Percentiles rank a stretch among this genome's conserved stretches.
Conservation (phyloP, 345 rosid species). For the Raphanus sativus region DNA sequence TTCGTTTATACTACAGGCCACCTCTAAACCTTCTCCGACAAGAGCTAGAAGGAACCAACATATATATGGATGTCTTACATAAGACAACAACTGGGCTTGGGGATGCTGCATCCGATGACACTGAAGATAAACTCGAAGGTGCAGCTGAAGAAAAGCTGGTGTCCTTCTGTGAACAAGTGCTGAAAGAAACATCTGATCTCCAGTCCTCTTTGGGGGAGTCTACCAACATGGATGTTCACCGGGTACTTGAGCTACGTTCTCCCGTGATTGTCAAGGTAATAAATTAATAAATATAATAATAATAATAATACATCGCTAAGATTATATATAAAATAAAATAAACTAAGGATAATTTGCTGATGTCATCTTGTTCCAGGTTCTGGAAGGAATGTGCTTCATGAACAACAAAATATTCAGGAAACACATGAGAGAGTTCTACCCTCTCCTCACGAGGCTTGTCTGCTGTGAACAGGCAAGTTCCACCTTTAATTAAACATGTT, state of each 20-base stretch:
- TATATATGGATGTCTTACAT: constrained; percentile 87
- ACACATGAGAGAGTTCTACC: constrained; percentile 88
- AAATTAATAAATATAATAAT: background rate
- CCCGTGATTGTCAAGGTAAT: constrained; percentile 89
- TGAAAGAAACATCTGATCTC: constrained; percentile 82
- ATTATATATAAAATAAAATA: background rate
- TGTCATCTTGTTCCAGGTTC: constrained; percentile 59
- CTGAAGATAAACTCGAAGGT: constrained; percentile 58
- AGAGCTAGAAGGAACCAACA: constrained; percentile 79
- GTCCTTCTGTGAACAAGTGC: constrained; percentile 85
- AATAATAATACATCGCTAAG: background rate
- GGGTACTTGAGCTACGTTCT: constrained; percentile 84
- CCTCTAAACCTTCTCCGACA: constrained; percentile 93
- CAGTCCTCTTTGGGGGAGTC: constrained; percentile 73
- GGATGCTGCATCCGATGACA: constrained; percentile 32
- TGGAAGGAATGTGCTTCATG: constrained; percentile 94
- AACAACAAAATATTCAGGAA: constrained; percentile 73
- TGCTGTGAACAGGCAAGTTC: constrained; percentile 88
- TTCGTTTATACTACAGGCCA: constrained; percentile 58
- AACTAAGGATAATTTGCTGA: background rate
- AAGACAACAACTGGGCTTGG: constrained; percentile 61
- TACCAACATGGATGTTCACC: constrained; percentile 82
- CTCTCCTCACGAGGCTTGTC: constrained; percentile 83
- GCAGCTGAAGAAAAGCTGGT: constrained; percentile 82
- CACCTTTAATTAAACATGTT: background rate